Evolutionary conservation across 2,329 filamentous ascomycete genomes (phyloP), one percentile per base, ranked within the genome.

Genomic region (Lachnellula subtilissima): DNA sequence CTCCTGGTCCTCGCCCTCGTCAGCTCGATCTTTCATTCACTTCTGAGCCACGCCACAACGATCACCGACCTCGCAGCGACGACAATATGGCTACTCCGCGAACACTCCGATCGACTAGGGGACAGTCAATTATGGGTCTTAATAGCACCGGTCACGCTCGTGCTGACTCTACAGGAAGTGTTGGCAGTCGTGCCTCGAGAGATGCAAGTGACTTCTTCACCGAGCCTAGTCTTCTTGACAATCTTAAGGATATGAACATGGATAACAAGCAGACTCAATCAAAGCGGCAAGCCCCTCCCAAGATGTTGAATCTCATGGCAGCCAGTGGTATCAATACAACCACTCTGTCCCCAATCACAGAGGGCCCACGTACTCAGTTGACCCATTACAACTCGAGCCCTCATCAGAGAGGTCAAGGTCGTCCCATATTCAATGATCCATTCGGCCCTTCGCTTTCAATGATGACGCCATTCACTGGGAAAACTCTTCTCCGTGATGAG

Each of bases 91-190:
- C 43, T 8, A 37, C 50, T 14, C 64, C 63, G 36, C 63, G 59
- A 17, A 47, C 50, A 22, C 57, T 66, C 42, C 61, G 62, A 48
- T 61, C 62, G 35, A 53, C 56, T 32, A 59, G 56, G 49, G 62
- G 64, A 5, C 58, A 63, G 25, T 50, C 58, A 3, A 55, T 65
- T 22, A 17, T 53, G 15, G 36, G 17, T 45, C 19, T 45, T 5
- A 42, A 42, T 11, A 42, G 5, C 17, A 19, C n/a, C 5, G 42
- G 42, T 23, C 42, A 45, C 19, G n/a, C 19, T 45, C 42, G 42
- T 22, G n/a, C 42, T 25, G 42, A 23, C 7, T 45, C 19, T 25
- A 19, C n/a, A 5, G 22, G 22, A 22, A 45, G 19, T 23, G 42
- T 19, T 6, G n/a, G 19, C 19, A 17, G 37, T 40, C 28, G 28